Conservation (phyloP, 2,329 filamentous ascomycete genomes). For the Colletotrichum trifolii region DNA sequence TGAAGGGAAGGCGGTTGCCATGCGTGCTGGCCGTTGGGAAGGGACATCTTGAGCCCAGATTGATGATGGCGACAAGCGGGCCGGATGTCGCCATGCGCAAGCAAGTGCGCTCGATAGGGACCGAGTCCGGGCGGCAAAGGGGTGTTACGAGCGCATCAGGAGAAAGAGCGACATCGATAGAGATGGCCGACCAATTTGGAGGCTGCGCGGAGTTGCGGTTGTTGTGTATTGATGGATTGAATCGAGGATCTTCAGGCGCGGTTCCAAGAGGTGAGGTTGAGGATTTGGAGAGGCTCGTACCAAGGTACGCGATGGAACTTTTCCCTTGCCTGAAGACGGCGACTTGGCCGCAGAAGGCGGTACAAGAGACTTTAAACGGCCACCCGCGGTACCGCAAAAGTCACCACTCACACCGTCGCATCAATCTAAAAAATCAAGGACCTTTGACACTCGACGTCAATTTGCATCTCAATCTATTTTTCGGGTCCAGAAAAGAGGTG, state of each 20-base stretch:
- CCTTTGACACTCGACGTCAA: not conserved
- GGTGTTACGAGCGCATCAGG: slow-evolving; percentile 61
- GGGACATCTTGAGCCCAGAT: slow-evolving; percentile 69
- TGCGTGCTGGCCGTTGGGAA: slow-evolving; percentile 72
- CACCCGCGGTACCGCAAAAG: not conserved
- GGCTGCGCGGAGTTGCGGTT: slow-evolving; percentile 53
- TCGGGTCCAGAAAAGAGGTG: slow-evolving; percentile 30
- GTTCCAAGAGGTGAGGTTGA: slow-evolving; percentile 68
- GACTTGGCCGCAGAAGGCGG: slow-evolving; percentile 30
- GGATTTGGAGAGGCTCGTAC: slow-evolving; percentile 53
- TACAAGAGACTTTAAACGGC: slow-evolving; percentile 27
- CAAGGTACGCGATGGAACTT: slow-evolving; percentile 38
- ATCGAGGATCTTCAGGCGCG: slow-evolving; percentile 60
- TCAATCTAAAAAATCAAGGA: slow-evolving; percentile 4
- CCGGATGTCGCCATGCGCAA: slow-evolving; percentile 67
- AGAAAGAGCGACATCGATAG: slow-evolving; percentile 62
- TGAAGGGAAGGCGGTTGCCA: slow-evolving; percentile 70
- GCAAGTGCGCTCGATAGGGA: slow-evolving; percentile 62
- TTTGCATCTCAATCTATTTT: slow-evolving; percentile 19
- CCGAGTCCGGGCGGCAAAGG: slow-evolving; percentile 57
- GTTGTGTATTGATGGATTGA: slow-evolving; percentile 63
- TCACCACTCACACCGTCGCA: slow-evolving; percentile 11
- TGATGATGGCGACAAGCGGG: slow-evolving; percentile 60
- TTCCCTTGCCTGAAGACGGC: slow-evolving; percentile 36
- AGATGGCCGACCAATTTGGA: slow-evolving; percentile 60